Evolutionary conservation across 192 early-diverging fungal genomes (phyloP), one percentile per base, ranked within the genome.

Genomic region (Podila epicladia): DNA sequence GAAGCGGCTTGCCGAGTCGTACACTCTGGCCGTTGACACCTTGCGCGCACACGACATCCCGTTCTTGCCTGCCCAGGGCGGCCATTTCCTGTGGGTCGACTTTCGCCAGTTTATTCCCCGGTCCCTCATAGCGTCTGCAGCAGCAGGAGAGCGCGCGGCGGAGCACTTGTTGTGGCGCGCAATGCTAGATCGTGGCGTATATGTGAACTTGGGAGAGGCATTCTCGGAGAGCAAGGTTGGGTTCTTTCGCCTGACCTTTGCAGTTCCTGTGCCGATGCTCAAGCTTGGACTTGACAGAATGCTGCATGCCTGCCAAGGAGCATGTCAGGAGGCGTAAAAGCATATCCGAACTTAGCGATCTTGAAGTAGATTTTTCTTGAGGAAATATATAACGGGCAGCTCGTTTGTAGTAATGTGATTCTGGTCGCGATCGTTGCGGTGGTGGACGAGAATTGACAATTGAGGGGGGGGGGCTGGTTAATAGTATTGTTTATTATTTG

Each of bases 41-140:
- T 69, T 96, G 9, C 66, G 82, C 4, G 35, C 71, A 35, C 83
- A 84, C 58, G 65, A 74, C 1, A 83, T 95, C 59, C 59, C 83
- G 33, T 94, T 82, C 64, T 41, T 91, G 15, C 89, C 87, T 6
- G 87, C 93, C 5, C 82, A 90, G 32, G 91, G 90, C 0, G 94
- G 91, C 17, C 92, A 91, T 73, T 97, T 93, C 75, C 51, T 96
- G 9, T 92, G 91, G 86, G 68, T 94, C 41, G 89, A 91, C 51
- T 75, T 93, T 9, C 72, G 82, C 35, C 60, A 67, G 31, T 87
- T 31, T 73, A 69, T 64, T 57, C 67, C 74, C 37, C 48, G 57
- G 35, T 35, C 61, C 0, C 33, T 69, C 19, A 67, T 26, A 13
- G 38, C 26, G 20, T 58, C 65, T 9, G 71, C 77, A 4, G 6